A percentile compares a stretch with the other conserved stretches of the same genome.
These are phyloP conservation scores for Nothophoma quercina DNA, from an alignment of 2,329 filamentous ascomycete genomes.

Conservation along the genomic window DNA sequence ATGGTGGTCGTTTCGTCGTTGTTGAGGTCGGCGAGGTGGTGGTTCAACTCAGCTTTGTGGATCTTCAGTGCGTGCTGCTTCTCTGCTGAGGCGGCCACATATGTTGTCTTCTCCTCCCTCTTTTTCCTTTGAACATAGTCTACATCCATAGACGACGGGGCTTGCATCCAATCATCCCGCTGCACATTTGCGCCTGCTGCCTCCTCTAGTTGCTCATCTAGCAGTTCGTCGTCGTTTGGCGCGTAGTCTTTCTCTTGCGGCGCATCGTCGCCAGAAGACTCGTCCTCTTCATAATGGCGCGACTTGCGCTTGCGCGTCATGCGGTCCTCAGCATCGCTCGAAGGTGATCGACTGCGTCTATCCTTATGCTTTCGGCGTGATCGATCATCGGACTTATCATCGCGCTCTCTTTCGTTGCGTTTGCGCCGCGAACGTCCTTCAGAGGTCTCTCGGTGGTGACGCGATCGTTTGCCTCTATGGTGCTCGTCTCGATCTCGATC, in stretches of 20 bases:
- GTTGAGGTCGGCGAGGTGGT: slow-evolving; percentile 68
- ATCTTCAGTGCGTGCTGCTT: slow-evolving; percentile 72
- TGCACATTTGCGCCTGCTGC: slow-evolving; percentile 55
- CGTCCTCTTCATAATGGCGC: slow-evolving; percentile 43
- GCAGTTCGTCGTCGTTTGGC: slow-evolving; percentile 52
- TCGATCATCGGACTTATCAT: slow-evolving; percentile 50
- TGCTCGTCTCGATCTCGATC: slow-evolving; percentile 57
- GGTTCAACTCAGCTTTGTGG: slow-evolving; percentile 83
- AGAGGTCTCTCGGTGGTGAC: slow-evolving; percentile 57
- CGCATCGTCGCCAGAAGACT: slow-evolving; percentile 36
- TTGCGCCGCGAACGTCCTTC: slow-evolving; percentile 55
- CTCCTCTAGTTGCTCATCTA: slow-evolving; percentile 54
- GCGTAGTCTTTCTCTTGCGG: slow-evolving; percentile 56
- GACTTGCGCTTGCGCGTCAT: slow-evolving; percentile 44
- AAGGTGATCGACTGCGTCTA: slow-evolving; percentile 33
- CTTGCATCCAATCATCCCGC: slow-evolving; percentile 95
- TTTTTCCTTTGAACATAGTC: slow-evolving; percentile 79
- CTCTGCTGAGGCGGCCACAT: slow-evolving; percentile 59
- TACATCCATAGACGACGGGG: slow-evolving; percentile 79
- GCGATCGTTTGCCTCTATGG: slow-evolving; percentile 71
- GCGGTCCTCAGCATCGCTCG: slow-evolving; percentile 46
- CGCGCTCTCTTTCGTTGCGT: slow-evolving; percentile 44
- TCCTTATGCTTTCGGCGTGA: slow-evolving; percentile 45
- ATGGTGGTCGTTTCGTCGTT: slow-evolving; percentile 26
- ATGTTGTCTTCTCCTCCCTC: slow-evolving; percentile 52